Percentiles rank a stretch among this genome's conserved stretches.
These are phyloP conservation scores for Stropharia rugosoannulata DNA, from an alignment of 768 basidiomycete genomes.

Conservation along the genomic window DNA sequence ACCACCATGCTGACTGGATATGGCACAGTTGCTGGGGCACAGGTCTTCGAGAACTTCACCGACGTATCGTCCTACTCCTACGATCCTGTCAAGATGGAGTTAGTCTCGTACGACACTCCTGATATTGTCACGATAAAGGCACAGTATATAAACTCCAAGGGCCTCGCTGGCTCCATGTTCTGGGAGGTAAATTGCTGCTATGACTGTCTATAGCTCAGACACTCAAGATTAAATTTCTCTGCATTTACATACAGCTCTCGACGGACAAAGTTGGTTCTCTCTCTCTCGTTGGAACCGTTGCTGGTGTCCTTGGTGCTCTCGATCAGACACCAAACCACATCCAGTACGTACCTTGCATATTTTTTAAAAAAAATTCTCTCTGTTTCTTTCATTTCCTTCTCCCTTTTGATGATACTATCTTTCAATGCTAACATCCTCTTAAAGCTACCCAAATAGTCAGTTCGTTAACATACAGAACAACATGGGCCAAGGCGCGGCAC, in stretches of 20 bases:
- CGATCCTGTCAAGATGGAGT: constrained; percentile 59
- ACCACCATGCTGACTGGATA: background rate
- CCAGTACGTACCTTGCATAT: constrained; percentile 30
- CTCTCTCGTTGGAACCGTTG: constrained; percentile 58
- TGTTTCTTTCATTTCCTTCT: background rate
- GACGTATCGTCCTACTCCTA: constrained; percentile 82
- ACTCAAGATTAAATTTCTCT: background rate
- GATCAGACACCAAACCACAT: constrained; percentile 69
- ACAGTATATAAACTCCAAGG: constrained; percentile 59
- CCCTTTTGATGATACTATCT: background rate
- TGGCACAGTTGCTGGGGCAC: constrained; percentile 44
- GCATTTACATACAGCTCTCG: constrained; percentile 37
- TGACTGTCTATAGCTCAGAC: no score
- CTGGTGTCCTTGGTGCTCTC: constrained; percentile 45
- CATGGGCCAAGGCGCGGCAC: constrained; percentile 39
- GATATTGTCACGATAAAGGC: constrained; percentile 65
- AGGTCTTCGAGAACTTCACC: constrained; percentile 63
- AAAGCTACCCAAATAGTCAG: constrained; percentile 64
- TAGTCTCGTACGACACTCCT: constrained; percentile 79
- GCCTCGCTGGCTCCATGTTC: constrained; percentile 71
- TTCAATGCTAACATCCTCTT: background rate
- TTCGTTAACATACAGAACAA: constrained; percentile 71
- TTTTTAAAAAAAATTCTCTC: no score
- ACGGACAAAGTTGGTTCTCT: constrained; percentile 56
- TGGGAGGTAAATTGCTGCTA: constrained; percentile 51